Evolutionary conservation across 2,329 filamentous ascomycete genomes (phyloP), one percentile per base, ranked within the genome.

Genomic region (Colletotrichum liaoningense): DNA sequence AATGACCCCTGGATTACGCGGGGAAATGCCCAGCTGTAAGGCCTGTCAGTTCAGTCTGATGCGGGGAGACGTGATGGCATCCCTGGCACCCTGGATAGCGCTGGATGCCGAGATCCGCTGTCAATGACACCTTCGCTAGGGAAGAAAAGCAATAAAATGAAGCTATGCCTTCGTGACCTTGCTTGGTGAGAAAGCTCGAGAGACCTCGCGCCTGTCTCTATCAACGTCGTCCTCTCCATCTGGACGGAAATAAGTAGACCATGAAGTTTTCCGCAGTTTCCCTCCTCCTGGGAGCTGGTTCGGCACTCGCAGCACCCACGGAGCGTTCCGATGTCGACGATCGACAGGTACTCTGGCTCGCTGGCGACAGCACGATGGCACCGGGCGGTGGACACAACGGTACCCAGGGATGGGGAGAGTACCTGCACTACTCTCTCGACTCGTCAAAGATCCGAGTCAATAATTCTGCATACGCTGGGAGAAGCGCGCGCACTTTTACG

Each of bases 391-490:
- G 84, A 30, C 85, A 83, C 6, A 82, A 83, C 14, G 83, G 83
- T 11, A 85, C 80, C 1, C 77, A 85, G 86, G 92, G 92, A 57
- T 93, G 91, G 91, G 92, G 91, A 30, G 83, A 88, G 75, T 91
- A 89, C 78, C 83, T 93, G n/a, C 83, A 84, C 46, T 86, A 88
- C 76, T 88, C 85, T 59, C 82, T 85, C 3, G 69, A 72, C 35
- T 24, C 58, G 11, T 54, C 64, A 14, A 77, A 77, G 12, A 65
- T 77, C 5, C 79, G 79, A 14, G 80, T 84, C 0, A 87, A 93
- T 5, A 94, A 94, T 84, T 84, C 89, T 66, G 92, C 93, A 26
- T 87, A 92, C 24, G 91, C 86, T 7, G 93, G 93, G n/a, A 89
- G 92, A 58, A 91, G 88, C 28, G 91, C 92, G 1, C 88, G 92